A percentile compares a stretch with the other conserved stretches of the same genome.
These are phyloP conservation scores for Monilinia polystroma DNA, from an alignment of 2,329 filamentous ascomycete genomes.

Conservation along the genomic window DNA sequence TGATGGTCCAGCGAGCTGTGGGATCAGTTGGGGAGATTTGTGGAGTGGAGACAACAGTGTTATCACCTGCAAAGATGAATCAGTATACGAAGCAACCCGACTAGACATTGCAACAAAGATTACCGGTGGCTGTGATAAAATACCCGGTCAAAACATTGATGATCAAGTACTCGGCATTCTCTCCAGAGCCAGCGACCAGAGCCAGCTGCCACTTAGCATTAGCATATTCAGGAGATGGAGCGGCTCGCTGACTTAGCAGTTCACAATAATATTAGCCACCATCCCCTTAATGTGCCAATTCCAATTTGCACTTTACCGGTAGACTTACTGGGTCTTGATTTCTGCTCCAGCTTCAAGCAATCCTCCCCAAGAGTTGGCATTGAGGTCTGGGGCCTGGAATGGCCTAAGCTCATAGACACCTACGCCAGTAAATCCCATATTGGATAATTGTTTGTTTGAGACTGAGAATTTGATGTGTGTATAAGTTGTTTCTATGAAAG, in stretches of 20 bases:
- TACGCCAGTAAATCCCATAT: constrained; percentile 4
- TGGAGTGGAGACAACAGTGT: constrained; percentile 3
- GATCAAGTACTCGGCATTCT: constrained; percentile 10
- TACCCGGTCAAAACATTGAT: constrained; percentile 15
- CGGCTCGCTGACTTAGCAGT: not conserved
- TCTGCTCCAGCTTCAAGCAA: constrained; percentile 1
- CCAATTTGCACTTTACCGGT: too few species aligned
- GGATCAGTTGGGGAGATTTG: constrained; percentile 9
- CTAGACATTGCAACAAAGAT: not conserved
- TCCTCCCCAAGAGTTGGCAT: not conserved
- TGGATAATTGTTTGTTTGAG: not conserved
- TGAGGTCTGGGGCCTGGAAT: constrained; percentile 16
- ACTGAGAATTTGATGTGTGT: not conserved
- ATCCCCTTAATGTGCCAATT: not conserved
- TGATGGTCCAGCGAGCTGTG: constrained; percentile 8
- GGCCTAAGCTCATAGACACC: constrained; percentile 14
- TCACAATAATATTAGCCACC: not conserved
- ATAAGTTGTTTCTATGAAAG: not conserved
- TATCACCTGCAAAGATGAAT: not conserved
- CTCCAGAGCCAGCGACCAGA: constrained; percentile 10
- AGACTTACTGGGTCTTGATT: constrained; percentile 13
- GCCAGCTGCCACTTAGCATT: constrained; percentile 13
- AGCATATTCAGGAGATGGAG: too few species aligned
- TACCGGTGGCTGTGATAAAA: constrained; percentile 10
- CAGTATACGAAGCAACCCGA: not conserved